These are phyloP conservation scores for Cercospora sojina DNA, from an alignment of 2,329 filamentous ascomycete genomes.

Conservation along the genomic window DNA sequence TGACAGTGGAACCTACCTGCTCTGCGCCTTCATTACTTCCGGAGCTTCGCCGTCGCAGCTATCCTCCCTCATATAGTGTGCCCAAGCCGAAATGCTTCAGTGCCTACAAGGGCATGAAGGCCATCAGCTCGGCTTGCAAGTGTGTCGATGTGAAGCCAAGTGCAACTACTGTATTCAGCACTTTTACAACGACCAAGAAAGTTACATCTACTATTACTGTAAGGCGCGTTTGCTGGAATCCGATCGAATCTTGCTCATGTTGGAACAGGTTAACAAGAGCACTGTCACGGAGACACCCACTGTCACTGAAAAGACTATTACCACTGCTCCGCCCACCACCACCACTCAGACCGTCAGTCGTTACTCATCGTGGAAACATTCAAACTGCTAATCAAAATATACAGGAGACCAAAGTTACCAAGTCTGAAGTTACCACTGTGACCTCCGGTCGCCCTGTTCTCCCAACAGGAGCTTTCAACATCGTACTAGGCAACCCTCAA, in stretches of 20 bases:
- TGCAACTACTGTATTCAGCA: neutral
- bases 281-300: slow-evolving; percentile 3
- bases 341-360: neutral
- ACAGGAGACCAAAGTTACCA: neutral
- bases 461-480: slow-evolving; percentile 7
- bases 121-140: slow-evolving; percentile 8
- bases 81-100: slow-evolving; percentile 4
- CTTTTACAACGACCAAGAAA: neutral
- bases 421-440: neutral
- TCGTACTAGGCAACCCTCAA: neutral
- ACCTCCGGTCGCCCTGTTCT: neutral
- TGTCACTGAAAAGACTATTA: neutral
- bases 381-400: neutral
- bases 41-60: neutral
- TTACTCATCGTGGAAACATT: no score
- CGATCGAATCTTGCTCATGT: neutral
- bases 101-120: neutral
- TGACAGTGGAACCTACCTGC: neutral
- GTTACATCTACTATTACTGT: neutral
- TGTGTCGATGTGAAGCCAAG: neutral
- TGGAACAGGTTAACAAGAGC: neutral
- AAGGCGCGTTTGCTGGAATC: neutral
- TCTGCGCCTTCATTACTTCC: neutral
- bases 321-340: neutral
- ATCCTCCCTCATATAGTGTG: neutral